Conservation (phyloP, 805 yeast genomes). For the Schizosaccharomyces lindneri region DNA sequence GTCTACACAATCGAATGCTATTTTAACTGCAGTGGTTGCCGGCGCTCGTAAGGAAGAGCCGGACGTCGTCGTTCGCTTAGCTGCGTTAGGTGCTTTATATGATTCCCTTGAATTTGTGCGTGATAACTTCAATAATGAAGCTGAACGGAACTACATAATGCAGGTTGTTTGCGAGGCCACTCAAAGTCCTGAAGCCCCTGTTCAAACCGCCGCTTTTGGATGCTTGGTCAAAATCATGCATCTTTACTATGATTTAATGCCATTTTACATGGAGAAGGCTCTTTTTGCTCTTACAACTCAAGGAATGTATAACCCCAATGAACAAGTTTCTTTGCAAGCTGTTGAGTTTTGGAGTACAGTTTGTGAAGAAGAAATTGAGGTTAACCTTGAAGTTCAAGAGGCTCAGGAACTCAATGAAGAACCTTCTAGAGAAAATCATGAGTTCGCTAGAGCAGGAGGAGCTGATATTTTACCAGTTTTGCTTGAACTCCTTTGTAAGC, state of each 20-base stretch:
- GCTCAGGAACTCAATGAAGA: constrained; percentile 20
- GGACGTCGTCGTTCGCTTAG: constrained; percentile 46
- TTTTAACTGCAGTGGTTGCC: constrained; percentile 83
- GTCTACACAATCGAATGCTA: constrained; percentile 68
- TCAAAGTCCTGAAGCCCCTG: constrained; percentile 56
- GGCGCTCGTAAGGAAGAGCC: constrained; percentile 77
- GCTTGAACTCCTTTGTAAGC: constrained; percentile 54
- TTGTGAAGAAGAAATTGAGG: constrained; percentile 88
- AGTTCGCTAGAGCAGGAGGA: constrained; percentile 68
- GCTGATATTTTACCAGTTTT: constrained; percentile 72
- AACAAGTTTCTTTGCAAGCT: constrained; percentile 88
- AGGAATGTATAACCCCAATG: constrained; percentile 72
- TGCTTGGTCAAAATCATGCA: constrained; percentile 83
- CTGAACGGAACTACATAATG: constrained; percentile 92
- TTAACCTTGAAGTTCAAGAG: constrained; percentile 26
- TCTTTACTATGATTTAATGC: constrained; percentile 69
- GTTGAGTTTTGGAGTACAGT: constrained; percentile 98
- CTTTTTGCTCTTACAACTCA: constrained; percentile 66
- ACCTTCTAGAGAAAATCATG: constrained; percentile 29
- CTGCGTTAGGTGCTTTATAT: constrained; percentile 79
- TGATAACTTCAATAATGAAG: constrained; percentile 70
- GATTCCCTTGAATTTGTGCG: constrained; percentile 77
- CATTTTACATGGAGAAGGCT: constrained; percentile 92
- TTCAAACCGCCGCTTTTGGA: constrained; percentile 88
- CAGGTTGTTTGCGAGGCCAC: constrained; percentile 98